Percentiles rank a stretch among this genome's conserved stretches.
These are phyloP conservation scores for Xerocomus alliaceus DNA, from an alignment of 1,284 basidiomycete species.

Conservation along the genomic window DNA sequence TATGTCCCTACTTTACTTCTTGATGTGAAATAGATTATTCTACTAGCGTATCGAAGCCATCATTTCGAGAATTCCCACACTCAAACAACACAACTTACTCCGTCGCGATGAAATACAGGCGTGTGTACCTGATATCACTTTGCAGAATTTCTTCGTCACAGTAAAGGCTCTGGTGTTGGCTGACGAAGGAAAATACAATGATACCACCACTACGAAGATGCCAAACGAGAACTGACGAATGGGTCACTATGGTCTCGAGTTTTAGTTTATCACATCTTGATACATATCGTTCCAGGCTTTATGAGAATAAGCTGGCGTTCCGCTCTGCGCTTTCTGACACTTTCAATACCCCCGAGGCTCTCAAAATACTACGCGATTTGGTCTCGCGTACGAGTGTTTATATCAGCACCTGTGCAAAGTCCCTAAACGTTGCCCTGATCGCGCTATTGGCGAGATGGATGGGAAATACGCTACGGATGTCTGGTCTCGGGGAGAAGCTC, in stretches of 20 bases:
- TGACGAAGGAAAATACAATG: conserved; percentile 58
- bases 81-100: conserved; percentile 62
- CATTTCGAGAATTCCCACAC: conserved; percentile 72
- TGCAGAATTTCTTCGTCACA: conserved; percentile 92
- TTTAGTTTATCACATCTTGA: conserved; percentile 21
- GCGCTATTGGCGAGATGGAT: conserved; percentile 84
- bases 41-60: conserved; percentile 86
- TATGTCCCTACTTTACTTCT: conserved; percentile 44
- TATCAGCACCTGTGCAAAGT: conserved; percentile 68
- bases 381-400: conserved; percentile 92
- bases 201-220: conserved; percentile 66
- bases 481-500: conserved; percentile 78
- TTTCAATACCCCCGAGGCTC: conserved; percentile 91
- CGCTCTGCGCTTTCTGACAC: conserved; percentile 94
- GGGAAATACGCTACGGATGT: conserved; percentile 90
- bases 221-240: conserved; percentile 69
- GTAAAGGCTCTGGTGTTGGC: conserved; percentile 80
- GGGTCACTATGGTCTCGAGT: conserved; percentile 52
- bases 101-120: conserved; percentile 14
- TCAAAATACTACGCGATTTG: conserved; percentile 81
- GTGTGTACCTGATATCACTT: conserved; percentile 11
- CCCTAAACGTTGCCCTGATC: conserved; percentile 74
- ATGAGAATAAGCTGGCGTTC: conserved; percentile 81
- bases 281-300: conserved; percentile 57
- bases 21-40: conserved; percentile 74